Evolutionary conservation across 306 rosid genomes (phyloP), one percentile per base, ranked within the genome.

Genomic region (Lablab purpureus): DNA sequence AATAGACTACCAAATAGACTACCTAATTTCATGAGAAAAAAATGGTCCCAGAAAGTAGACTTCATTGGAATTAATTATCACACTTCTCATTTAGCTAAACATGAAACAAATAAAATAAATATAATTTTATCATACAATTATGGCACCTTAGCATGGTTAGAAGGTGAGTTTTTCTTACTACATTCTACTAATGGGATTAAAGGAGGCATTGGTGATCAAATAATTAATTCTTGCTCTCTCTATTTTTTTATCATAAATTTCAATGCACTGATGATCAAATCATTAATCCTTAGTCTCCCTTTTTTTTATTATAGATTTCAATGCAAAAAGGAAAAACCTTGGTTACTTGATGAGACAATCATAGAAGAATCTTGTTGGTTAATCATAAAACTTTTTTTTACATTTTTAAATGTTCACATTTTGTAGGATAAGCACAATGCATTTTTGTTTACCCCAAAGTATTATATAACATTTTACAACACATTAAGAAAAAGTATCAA

Each of bases 11-110:
- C n/a, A 21, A 66, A 83, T 19, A 76, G 87, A 34, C 54, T 86
- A 10, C 87, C 89, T 3, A 34, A 22, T 4, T 86, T 86, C 64
- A 72, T 47, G 75, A 86, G 62, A 72, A 41, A 59, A 19, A 4
- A 2, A 2, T 83, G 41, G 11, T 86, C 4, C 63, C 80, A 63
- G 87, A 85, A 47, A 64, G 80, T 64, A 1, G 81, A 80, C 25
- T 86, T 86, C 37, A 50, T 83, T 32, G 87, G 83, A 2, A 59
- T 86, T 3, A 86, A 86, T 41, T 86, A 86, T 64, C 83, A 86
- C 51, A 51, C 19, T 15, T 83, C 89, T 21, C 65, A n/a, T 3
- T 80, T 71, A 67, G 81, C 73, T 28, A 82, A 30, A 74, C 7
- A 52, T 3, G 75, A 76, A 78, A 9, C 58, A 73, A 60, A 46